These are phyloP conservation scores for Pythium chondricola DNA, from an alignment of 352 stramenopile species.

Conservation along the genomic window DNA sequence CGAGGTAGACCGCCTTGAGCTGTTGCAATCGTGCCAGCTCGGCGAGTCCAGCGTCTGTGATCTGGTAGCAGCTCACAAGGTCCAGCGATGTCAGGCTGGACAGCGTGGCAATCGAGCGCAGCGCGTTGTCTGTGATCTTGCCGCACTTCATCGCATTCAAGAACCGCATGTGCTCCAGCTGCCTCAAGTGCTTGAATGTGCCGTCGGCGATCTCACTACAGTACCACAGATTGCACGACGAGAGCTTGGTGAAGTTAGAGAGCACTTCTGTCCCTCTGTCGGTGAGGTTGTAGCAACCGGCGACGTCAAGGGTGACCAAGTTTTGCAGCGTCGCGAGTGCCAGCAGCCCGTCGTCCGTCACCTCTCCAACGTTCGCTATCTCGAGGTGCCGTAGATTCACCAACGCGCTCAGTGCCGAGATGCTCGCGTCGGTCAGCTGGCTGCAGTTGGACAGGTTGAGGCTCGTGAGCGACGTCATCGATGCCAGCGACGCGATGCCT, in stretches of 20 bases:
- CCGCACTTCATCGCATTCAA: conserved; percentile 82
- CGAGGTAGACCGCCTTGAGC: conserved; percentile 61
- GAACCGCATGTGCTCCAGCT: conserved; percentile 51
- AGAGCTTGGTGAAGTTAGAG: conserved; percentile 40
- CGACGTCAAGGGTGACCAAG: conserved; percentile 59
- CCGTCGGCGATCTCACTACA: conserved; percentile 68
- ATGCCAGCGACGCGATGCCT: conserved; percentile 39
- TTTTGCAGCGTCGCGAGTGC: conserved; percentile 45
- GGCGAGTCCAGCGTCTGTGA: conserved; percentile 47
- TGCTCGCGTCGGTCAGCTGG: conserved; percentile 60
- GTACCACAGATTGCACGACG: conserved; percentile 77
- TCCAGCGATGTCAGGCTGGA: conserved; percentile 60
- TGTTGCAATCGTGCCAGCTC: conserved; percentile 31
- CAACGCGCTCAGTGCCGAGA: conserved; percentile 39
- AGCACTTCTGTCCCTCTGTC: conserved; percentile 58
- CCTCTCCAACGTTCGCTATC: conserved; percentile 69
- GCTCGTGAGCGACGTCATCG: conserved; percentile 50
- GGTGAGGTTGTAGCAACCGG: conserved; percentile 79
- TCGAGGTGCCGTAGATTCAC: conserved; percentile 62
- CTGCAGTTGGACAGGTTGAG: conserved; percentile 78
- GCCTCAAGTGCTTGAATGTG: conserved; percentile 50
- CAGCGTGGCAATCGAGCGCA: conserved; percentile 44
- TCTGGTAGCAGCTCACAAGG: conserved; percentile 69
- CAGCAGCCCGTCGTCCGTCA: conserved; percentile 52
- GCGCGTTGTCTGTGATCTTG: conserved; percentile 50